Percentiles rank a stretch among this genome's conserved stretches.
Evolutionary conservation across 176 grass and related monocot genomes (phyloP).

Genomic region (Triticum aestivum): DNA sequence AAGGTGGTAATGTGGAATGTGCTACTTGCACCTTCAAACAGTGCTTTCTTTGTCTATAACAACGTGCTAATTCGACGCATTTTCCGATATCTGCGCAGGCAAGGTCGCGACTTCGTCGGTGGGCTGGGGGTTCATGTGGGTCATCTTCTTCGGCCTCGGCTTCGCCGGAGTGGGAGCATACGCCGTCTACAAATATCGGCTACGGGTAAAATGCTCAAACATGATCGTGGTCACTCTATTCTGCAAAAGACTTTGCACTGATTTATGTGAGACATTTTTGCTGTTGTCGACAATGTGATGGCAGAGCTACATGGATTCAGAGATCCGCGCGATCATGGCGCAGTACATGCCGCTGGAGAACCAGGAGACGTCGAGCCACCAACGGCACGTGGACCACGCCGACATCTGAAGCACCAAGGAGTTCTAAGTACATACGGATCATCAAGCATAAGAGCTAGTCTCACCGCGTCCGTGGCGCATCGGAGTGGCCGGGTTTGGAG

Average conservation of each 20-base stretch:
- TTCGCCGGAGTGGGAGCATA: constrained; percentile 71
- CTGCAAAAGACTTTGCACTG: not conserved
- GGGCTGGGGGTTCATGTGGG: constrained; percentile 79
- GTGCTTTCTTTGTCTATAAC: not conserved
- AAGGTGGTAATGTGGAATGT: not conserved
- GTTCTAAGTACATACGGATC: not conserved
- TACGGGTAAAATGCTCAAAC: constrained; percentile 50
- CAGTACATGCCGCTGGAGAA: constrained; percentile 95
- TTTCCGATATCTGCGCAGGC: constrained; percentile 26
- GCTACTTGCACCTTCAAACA: not conserved
- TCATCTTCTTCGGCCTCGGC: constrained; percentile 74
- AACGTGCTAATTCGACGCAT: not conserved
- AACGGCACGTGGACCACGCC: constrained; percentile 36
- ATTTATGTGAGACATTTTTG: not conserved
- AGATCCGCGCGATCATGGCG: constrained; percentile 90
- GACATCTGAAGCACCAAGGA: constrained; percentile 52
- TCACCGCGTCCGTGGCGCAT: not conserved
- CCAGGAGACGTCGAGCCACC: constrained; percentile 49
- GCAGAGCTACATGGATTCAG: constrained; percentile 96
- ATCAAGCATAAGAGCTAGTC: not conserved
- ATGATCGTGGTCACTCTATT: not conserved
- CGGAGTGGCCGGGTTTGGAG: not conserved
- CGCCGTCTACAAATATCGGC: constrained; percentile 83
- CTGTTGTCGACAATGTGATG: too few species aligned
- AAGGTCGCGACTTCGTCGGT: constrained; percentile 41